Conservation (phyloP, 495 filamentous ascomycete species). For the Penicillium tannophilum region DNA sequence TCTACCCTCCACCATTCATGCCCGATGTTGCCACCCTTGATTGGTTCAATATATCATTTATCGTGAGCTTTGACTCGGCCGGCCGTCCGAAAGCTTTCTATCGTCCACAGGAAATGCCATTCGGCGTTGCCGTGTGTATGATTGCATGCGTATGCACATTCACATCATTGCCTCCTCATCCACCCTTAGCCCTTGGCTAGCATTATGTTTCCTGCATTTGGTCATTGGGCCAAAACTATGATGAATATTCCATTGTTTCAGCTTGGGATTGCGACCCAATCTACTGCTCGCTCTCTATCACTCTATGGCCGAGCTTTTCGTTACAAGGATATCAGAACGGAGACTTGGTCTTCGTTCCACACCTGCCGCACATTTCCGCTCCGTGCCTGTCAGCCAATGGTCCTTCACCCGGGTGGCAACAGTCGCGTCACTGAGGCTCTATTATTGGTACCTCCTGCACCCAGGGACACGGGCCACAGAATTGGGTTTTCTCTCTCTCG, state of each 20-base stretch:
- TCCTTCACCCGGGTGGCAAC: conserved; percentile 26
- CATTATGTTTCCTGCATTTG: conserved; percentile 21
- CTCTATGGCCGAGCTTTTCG: conserved; percentile 17
- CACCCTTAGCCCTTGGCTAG: conserved; percentile 11
- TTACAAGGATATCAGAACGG: conserved; percentile 26
- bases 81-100: conserved; percentile 17
- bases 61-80: conserved; percentile 24
- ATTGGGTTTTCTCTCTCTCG: conserved; percentile 25
- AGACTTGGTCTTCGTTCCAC: conserved; percentile 24
- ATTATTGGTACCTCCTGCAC: conserved; percentile 38
- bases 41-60: conserved; percentile 24
- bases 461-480: conserved; percentile 30
- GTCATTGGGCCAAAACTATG: conserved; percentile 18
- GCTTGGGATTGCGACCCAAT: conserved; percentile 32
- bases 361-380: conserved; percentile 29
- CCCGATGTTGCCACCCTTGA: conserved; percentile 21
- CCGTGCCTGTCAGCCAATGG: conserved; percentile 31
- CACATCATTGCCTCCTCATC: conserved; percentile 16
- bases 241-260: conserved; percentile 18
- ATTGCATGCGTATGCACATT: conserved; percentile 27
- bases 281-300: conserved; percentile 13
- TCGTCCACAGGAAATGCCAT: conserved; percentile 16
- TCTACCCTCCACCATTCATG: conserved; percentile 13
- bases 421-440: conserved; percentile 32
- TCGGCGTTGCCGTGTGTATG: conserved; percentile 26